phyloP scores from a whole-genome alignment of 202 grass and related monocot species.

The Digitaria exilis region DNA sequence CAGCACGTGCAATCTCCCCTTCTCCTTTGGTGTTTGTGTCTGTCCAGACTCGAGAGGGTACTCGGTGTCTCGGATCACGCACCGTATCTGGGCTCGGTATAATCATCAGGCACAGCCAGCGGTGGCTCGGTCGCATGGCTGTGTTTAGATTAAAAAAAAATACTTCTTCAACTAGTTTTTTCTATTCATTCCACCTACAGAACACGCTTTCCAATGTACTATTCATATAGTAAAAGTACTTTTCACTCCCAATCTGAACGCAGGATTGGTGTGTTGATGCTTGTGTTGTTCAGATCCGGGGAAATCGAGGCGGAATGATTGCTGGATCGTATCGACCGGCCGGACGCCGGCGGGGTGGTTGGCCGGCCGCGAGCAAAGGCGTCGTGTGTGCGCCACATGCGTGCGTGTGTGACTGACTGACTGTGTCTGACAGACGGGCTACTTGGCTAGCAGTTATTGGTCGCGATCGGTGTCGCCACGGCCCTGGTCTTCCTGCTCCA shows the following conservation, averaged over 20 bases:
- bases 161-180: too few species aligned
- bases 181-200: too few species aligned
- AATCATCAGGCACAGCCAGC: too few species aligned
- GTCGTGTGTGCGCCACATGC: neutral
- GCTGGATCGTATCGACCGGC: neutral
- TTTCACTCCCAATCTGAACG: too few species aligned
- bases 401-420: neutral
- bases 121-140: neutral
- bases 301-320: constrained; percentile 16
- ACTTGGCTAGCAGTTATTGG: neutral
- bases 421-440: too few species aligned
- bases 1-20: neutral
- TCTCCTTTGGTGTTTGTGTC: neutral
- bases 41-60: too few species aligned
- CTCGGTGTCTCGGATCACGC: too few species aligned
- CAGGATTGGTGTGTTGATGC: neutral
- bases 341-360: neutral
- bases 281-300: neutral
- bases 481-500: neutral
- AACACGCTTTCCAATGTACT: too few species aligned
- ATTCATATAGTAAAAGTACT: too few species aligned
- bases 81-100: too few species aligned
- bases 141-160: too few species aligned
- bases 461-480: neutral
- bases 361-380: neutral